These are phyloP conservation scores for Coemansia sp. DNA, from an alignment of 192 early-diverging fungal species.

Conservation along the genomic window DNA sequence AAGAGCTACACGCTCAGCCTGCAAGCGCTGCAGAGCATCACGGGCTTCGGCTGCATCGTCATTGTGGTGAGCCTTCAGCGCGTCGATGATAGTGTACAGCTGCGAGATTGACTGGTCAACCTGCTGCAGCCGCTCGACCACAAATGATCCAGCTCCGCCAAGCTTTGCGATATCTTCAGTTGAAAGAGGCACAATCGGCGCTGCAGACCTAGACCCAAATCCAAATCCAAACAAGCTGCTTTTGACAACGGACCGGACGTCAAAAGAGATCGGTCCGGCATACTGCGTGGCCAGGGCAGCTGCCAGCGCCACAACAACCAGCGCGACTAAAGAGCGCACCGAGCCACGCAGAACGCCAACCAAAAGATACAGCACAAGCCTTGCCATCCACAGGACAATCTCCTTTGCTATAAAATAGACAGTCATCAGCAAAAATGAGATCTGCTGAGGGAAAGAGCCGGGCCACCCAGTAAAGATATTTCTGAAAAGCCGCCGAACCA, in stretches of 20 bases:
- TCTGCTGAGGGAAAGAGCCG: constrained; percentile 37
- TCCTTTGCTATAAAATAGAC: constrained; percentile 56
- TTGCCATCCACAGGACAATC: constrained; percentile 20
- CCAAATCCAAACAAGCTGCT: not conserved
- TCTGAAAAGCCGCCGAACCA: constrained; percentile 41
- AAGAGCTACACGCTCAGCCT: constrained; percentile 39
- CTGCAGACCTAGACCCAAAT: not conserved
- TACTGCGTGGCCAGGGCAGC: constrained; percentile 35
- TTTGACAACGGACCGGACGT: constrained; percentile 15
- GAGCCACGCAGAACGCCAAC: constrained; percentile 36
- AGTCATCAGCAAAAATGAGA: constrained; percentile 50
- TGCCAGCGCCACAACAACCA: constrained; percentile 35
- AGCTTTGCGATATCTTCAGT: constrained; percentile 36
- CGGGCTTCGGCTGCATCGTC: constrained; percentile 43
- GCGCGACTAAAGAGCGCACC: constrained; percentile 31
- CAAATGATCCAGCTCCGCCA: constrained; percentile 36
- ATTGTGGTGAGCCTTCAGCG: constrained; percentile 40
- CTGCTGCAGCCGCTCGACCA: constrained; percentile 36
- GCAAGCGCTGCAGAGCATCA: constrained; percentile 38
- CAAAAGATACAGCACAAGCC: constrained; percentile 28
- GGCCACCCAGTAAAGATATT: constrained; percentile 49
- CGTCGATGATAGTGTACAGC: constrained; percentile 42
- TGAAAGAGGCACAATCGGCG: constrained; percentile 27
- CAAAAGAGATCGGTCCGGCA: constrained; percentile 17
- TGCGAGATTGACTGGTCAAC: constrained; percentile 49